Evolutionary conservation across 495 filamentous ascomycete species (phyloP).

Genomic region (Penicillium bovifimosum): DNA sequence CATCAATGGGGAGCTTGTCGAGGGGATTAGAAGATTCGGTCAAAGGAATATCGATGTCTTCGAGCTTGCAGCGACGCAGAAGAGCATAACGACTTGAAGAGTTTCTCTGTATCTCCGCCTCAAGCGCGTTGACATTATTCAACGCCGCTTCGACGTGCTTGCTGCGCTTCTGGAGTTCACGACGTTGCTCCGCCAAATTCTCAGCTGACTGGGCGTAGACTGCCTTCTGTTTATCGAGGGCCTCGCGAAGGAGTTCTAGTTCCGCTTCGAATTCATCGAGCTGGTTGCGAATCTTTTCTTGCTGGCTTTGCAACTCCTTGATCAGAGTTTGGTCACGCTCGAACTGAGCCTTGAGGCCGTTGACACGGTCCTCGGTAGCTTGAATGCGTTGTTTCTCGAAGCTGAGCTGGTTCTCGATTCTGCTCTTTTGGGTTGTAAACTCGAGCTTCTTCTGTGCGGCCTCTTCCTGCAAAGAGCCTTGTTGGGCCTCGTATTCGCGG

Average conservation of each 20-base stretch:
- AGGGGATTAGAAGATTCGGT: constrained; percentile 64
- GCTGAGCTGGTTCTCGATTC: constrained; percentile 68
- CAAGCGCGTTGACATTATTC: constrained; percentile 69
- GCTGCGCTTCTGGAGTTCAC: constrained; percentile 77
- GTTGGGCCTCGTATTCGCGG: constrained; percentile 86
- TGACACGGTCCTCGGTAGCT: constrained; percentile 63
- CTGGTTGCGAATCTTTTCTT: constrained; percentile 64
- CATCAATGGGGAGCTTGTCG: constrained; percentile 81
- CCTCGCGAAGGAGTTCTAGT: constrained; percentile 68
- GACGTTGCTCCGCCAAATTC: constrained; percentile 72
- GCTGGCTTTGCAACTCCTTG: constrained; percentile 63
- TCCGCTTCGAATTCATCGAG: constrained; percentile 69
- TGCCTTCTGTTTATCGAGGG: constrained; percentile 61
- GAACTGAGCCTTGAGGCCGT: constrained; percentile 58
- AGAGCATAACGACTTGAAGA: constrained; percentile 76
- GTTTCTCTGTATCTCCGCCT: constrained; percentile 77
- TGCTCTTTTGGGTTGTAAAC: constrained; percentile 77
- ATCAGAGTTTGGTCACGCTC: constrained; percentile 60
- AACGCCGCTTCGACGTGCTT: constrained; percentile 74
- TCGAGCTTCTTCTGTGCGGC: constrained; percentile 77
- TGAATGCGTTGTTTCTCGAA: constrained; percentile 71
- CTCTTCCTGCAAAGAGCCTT: constrained; percentile 86
- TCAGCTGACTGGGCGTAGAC: constrained; percentile 62
- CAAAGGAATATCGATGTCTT: constrained; percentile 84
- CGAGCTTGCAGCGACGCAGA: constrained; percentile 84